Percentiles rank a stretch among this genome's conserved stretches.
Conservation (phyloP, 169 alveolate species). For the Cryptosporidium bovis region DNA sequence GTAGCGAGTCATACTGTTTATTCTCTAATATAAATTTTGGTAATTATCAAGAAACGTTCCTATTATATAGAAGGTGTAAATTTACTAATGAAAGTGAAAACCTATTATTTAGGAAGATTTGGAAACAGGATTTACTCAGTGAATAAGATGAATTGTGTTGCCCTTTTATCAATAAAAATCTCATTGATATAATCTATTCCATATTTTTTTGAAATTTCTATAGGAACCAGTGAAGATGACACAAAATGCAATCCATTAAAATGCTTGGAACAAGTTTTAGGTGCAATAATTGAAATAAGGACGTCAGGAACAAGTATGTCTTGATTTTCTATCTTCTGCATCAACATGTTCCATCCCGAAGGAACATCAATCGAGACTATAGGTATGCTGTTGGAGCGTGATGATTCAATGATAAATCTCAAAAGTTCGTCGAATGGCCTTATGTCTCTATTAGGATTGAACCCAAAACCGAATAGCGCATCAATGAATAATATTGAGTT, state of each 20-base stretch:
- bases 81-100: not conserved
- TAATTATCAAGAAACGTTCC: not conserved
- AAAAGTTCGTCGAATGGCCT: conserved; percentile 3
- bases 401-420: conserved; percentile 76
- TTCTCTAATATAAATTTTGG: conserved; percentile 25
- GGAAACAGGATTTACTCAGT: conserved; percentile 19
- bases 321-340: conserved; percentile 80
- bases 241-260: conserved; percentile 84
- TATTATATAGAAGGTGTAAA: conserved; percentile 25
- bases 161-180: conserved; percentile 2
- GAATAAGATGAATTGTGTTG: conserved; percentile 19
- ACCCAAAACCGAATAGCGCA: conserved; percentile 91
- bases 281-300: conserved; percentile 85
- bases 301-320: conserved; percentile 80
- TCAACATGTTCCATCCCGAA: conserved; percentile 89
- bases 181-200: conserved; percentile 40
- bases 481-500: conserved; percentile 77
- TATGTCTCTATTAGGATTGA: conserved; percentile 78
- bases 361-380: conserved; percentile 90
- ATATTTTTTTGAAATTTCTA: conserved; percentile 74
- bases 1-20: conserved; percentile 21
- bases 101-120: conserved; percentile 17
- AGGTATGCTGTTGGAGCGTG: conserved; percentile 77
- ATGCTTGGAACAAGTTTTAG: conserved; percentile 82
- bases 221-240: conserved; percentile 88